phyloP scores from a whole-genome alignment of 129 eudicot genomes.

The Artemisia tridentata region DNA sequence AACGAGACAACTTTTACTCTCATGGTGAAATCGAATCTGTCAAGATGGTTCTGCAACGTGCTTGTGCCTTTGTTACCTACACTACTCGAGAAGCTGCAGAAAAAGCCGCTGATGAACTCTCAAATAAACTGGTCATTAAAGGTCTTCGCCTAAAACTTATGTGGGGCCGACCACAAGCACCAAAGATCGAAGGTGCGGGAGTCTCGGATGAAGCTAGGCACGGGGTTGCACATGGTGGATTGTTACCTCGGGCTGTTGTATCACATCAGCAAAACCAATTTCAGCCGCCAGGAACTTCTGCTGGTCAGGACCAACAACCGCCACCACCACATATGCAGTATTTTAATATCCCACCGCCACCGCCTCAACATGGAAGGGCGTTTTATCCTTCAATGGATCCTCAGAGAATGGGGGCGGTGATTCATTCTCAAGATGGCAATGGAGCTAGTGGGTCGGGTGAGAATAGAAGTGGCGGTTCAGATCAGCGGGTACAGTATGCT shows the following conservation, averaged over 20 bases:
- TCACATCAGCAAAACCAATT: conserved; percentile 84
- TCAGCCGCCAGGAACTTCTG: conserved; percentile 62
- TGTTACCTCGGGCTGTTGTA: conserved; percentile 83
- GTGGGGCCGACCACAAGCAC: conserved; percentile 94
- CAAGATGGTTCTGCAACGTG: conserved; percentile 76
- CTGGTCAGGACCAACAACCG: conserved; percentile 27
- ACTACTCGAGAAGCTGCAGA: conserved; percentile 94
- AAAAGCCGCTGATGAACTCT: conserved; percentile 86
- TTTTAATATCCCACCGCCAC: conserved; percentile 71
- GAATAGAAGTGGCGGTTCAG: conserved; percentile 28
- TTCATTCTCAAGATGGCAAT: conserved; percentile 65
- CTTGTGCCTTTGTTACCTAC: conserved; percentile 90
- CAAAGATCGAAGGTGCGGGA: conserved; percentile 52
- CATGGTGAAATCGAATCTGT: conserved; percentile 82
- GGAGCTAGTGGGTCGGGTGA: conserved; percentile 50
- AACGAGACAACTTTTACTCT: conserved; percentile 67
- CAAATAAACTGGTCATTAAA: conserved; percentile 79
- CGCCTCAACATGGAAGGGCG: conserved; percentile 64
- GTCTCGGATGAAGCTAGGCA: conserved; percentile 40
- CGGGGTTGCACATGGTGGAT: conserved; percentile 73
- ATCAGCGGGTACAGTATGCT: conserved; percentile 38
- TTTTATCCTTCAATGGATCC: conserved; percentile 87
- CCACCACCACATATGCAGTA: conserved; percentile 58
- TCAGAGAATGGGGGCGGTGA: conserved; percentile 77
- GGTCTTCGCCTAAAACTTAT: conserved; percentile 83